Base-by-base conservation (phyloP, 2,329 filamentous ascomycete genomes). In the Phialophora expanda region DNA sequence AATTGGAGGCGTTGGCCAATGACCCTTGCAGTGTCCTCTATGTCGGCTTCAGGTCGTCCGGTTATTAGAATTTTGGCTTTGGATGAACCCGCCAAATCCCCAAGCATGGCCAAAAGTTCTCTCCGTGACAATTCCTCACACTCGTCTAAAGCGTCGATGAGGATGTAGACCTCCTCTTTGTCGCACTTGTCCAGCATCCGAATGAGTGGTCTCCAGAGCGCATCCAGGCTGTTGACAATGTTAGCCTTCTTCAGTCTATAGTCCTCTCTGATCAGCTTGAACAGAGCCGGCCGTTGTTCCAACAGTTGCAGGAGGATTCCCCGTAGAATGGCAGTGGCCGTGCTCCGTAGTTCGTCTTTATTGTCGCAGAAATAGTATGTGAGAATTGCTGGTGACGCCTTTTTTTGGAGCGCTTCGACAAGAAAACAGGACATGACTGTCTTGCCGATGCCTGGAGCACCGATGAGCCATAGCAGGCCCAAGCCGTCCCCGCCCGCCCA, bases 361-460 rank as follows among this genome's bases (percentile, higher is more conserved):
- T 34, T 56, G 54, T 56, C 28, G n/a, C 54, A 48, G 20, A 48
- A 48, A 22, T 48, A 48, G 20, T 48, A 20, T 9, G 44, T 22
- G 20, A n/a, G 20, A n/a, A 22, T 48, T 17, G 9, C 1, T n/a
- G 17, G 17, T 2, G 44, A 17, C 17, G 44, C 28, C 28, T 30
- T 30, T 30, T 6, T 30, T 30, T 7, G 17, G 2, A 48, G 20
- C 17, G 17, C 44, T n/a, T 22, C 20, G 44, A 48, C 44, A 48
- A 48, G 44, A 22, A 48, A 48, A 48, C 17, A n/a, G 17, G 44
- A n/a, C 17, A 48, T n/a, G 5, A 48, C 44, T 7, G 44, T 48
- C 20, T 48, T 48, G 17, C 44, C 44, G 2, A 48, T 48, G 20
- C 44, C 44, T 20, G 44, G 44, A 48, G 44, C 44, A 20, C 44